phyloP scores from a whole-genome alignment of 129 eudicot genomes.

The Pittosporum tobira region DNA sequence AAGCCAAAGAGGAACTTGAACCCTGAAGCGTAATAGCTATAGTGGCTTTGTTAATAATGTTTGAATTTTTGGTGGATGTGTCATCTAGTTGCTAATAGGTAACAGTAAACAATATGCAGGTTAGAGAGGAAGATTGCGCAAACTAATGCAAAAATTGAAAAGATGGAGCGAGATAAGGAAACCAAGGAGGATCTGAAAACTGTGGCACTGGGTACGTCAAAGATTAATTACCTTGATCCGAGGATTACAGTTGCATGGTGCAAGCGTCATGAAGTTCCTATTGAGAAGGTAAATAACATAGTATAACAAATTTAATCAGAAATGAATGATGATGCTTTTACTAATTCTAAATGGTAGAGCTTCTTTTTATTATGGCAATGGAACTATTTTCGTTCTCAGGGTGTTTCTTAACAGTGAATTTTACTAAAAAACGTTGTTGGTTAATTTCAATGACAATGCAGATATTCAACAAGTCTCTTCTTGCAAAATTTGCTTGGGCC shows the following conservation, averaged over 20 bases:
- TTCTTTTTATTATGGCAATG: too few relatives aligned
- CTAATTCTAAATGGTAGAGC: too few relatives aligned
- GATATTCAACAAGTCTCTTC: constrained; percentile 88
- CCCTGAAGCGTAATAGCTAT: constrained; percentile 65
- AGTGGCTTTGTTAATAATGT: not conserved
- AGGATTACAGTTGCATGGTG: constrained; percentile 99
- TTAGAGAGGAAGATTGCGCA: constrained; percentile 68
- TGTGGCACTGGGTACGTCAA: constrained; percentile 94
- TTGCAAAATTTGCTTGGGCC: constrained; percentile 92
- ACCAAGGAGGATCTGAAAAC: constrained; percentile 85
- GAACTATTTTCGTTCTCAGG: too few relatives aligned
- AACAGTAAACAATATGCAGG: constrained; percentile 40
- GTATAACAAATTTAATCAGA: too few relatives aligned
- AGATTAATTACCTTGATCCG: constrained; percentile 89
- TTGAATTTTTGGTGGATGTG: not conserved
- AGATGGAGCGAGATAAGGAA: constrained; percentile 65
- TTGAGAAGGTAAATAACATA: constrained; percentile 75
- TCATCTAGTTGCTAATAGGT: not conserved
- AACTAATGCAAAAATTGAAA: constrained; percentile 57
- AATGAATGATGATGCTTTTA: too few relatives aligned
- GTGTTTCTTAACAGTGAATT: too few relatives aligned
- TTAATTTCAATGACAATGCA: constrained; percentile 26
- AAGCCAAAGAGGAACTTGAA: constrained; percentile 70
- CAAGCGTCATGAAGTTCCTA: constrained; percentile 92
- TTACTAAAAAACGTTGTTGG: too few relatives aligned